A percentile compares a stretch with the other conserved stretches of the same genome.
These are phyloP conservation scores for Backusella morwellensis DNA, from an alignment of 192 early-diverging fungal genomes.

Conservation along the genomic window DNA sequence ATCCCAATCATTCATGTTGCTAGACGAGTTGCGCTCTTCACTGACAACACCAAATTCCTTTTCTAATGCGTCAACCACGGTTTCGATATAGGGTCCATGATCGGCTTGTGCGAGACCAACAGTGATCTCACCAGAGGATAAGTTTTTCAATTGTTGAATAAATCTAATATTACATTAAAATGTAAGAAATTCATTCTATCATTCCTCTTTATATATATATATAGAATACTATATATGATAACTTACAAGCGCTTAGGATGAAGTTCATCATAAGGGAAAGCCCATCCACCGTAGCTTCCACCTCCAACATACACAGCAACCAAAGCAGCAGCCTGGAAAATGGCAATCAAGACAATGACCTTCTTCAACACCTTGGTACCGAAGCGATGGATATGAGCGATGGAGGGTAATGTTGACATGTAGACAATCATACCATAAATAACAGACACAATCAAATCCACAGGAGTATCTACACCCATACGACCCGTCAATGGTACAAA, in stretches of 20 bases:
- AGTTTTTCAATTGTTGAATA: slow-evolving; percentile 61
- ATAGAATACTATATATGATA: not conserved
- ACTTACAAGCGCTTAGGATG: slow-evolving; percentile 61
- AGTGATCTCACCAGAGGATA: slow-evolving; percentile 53
- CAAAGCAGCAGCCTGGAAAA: slow-evolving; percentile 32
- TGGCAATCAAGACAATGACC: slow-evolving; percentile 24
- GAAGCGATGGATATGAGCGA: slow-evolving; percentile 57
- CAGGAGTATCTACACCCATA: slow-evolving; percentile 61
- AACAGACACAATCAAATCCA: slow-evolving; percentile 60
- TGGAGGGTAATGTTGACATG: slow-evolving; percentile 38
- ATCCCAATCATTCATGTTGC: slow-evolving; percentile 53
- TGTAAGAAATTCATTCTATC: slow-evolving; percentile 7
- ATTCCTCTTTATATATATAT: not conserved
- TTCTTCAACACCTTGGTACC: slow-evolving; percentile 33
- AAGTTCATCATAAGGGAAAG: slow-evolving; percentile 52
- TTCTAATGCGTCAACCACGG: slow-evolving; percentile 42
- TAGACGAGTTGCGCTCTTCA: slow-evolving; percentile 18
- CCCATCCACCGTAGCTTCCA: slow-evolving; percentile 14
- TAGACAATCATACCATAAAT: slow-evolving; percentile 50
- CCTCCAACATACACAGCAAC: slow-evolving; percentile 33
- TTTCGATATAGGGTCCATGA: slow-evolving; percentile 43
- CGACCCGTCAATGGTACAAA: slow-evolving; percentile 72
- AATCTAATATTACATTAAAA: slow-evolving; percentile 29
- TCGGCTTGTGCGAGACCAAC: slow-evolving; percentile 61
- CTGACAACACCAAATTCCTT: slow-evolving; percentile 36